Base-by-base conservation (phyloP, 768 basidiomycete genomes). In the Tricholoma sp. region DNA sequence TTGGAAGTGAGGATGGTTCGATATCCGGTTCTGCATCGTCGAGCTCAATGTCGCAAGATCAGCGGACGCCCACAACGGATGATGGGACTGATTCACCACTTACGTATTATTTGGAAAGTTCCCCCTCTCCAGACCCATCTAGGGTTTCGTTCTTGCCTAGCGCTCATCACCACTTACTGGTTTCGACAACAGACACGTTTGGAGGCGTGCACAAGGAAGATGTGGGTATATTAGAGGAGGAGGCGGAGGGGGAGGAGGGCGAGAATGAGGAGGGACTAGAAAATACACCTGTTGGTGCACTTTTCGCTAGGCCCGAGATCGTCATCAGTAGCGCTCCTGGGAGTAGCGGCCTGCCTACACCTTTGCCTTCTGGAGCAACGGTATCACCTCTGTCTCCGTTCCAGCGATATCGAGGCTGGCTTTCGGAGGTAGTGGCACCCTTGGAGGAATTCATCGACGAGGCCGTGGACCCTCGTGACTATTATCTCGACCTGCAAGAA, bases 401-500 rank as follows among this genome's bases (percentile, higher is more conserved):
- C 56, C 79, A 76, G 29, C 76, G 78, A 5, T 86, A 86, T 64
- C 78, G 78, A 2, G 82, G 82, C 9, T 88, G 85, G 86, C 73
- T 87, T 9, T 82, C 82, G 0, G 76, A 74, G 12, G 76, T 85
- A 14, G 79, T 90, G 24, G 73, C 75, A 37, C 83, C 85, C 1
- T 72, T 85, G 21, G 80, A 78, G 47, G 76, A 80, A 24, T 88
- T 84, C 67, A 86, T 92, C 63, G 79, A 86, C 61, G 79, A 83
- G 50, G 67, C 73, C 1, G 69, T 81, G 18, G 81, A 91, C 65
- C 90, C 89, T 3, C 74, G 79, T 1, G 75, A 80, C 3, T 79
- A 81, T 57, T 92, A 88, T 68, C 71, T 77, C 8, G 83, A 89
- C 59, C 72, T 91, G 47, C 81, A 79, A 54, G 91, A 91, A 71